phyloP scores from a whole-genome alignment of 108 stramenopile species.

The Cyclotella choctawhatcheeana region DNA sequence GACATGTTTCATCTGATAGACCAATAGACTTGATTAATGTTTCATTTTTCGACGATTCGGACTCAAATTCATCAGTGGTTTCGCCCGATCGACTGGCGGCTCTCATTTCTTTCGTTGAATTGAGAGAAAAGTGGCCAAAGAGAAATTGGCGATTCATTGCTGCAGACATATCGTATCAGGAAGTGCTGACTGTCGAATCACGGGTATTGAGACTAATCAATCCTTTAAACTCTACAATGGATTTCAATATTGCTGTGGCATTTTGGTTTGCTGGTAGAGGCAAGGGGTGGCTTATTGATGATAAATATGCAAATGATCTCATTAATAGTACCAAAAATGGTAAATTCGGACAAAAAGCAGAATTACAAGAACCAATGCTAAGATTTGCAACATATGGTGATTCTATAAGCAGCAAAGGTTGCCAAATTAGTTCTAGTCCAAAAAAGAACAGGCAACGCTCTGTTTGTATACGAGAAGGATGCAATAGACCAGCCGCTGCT shows the following conservation, averaged over 20 bases:
- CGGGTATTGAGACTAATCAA: slow-evolving; percentile 68
- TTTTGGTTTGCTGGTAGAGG: slow-evolving; percentile 94
- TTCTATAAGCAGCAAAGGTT: background rate
- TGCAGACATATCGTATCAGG: slow-evolving; percentile 77
- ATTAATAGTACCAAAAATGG: background rate
- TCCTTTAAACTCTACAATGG: slow-evolving; percentile 89
- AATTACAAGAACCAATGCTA: slow-evolving; percentile 32
- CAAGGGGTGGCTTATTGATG: slow-evolving; percentile 40
- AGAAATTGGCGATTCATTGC: slow-evolving; percentile 74
- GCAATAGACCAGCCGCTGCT: slow-evolving; percentile 25
- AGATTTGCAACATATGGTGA: slow-evolving; percentile 22
- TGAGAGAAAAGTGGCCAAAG: slow-evolving; percentile 64
- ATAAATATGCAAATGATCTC: background rate
- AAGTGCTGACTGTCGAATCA: slow-evolving; percentile 65
- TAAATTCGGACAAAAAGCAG: background rate
- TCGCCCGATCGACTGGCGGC: slow-evolving; percentile 94
- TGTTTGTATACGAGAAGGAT: slow-evolving; percentile 32
- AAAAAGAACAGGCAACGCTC: slow-evolving; percentile 5
- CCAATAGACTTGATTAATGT: slow-evolving; percentile 93
- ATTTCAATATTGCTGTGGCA: slow-evolving; percentile 95
- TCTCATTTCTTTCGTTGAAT: slow-evolving; percentile 67
- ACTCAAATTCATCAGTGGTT: slow-evolving; percentile 43
- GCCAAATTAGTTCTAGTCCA: background rate
- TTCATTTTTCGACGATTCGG: slow-evolving; percentile 62
- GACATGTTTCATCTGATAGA: slow-evolving; percentile 55